Evolutionary conservation across 768 basidiomycete species (phyloP), one percentile per base, ranked within the genome.

Genomic region (Mycena galopus): DNA sequence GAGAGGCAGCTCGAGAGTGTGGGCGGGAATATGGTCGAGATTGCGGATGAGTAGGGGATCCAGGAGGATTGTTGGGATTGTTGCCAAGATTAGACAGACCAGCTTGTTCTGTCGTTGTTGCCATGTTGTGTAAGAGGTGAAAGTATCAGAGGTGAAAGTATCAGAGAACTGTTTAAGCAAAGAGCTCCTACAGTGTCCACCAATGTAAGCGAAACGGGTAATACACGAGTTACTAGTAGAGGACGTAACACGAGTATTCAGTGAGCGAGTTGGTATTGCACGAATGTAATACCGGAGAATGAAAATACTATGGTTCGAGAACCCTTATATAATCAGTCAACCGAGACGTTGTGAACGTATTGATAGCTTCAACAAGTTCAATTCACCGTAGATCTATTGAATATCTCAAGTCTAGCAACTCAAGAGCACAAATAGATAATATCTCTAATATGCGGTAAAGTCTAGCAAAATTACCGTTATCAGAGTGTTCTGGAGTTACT

Each of bases 31-130:
- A 10, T 19, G 35, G 37, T 39, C 39, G 25, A 27, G 59, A 27
- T 42, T 35, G 35, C 42, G 59, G 35, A 7, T 35, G 59, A 42
- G 59, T 27, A 3, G 59, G 23, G 39, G 60, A 42, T 61, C 60
- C 60, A 61, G 25, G 7, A 25, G 37, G 25, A 17, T 61, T 61
- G 59, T 60, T 37, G 59, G 35, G 59, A n/a, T 60, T 60, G 60
- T 61, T 25, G 60, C 39, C 60, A 61, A 4, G 4, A 29, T 11
- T 0, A 44, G 60, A 61, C 14, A 16, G 39, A 39, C 11, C 39
- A 39, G 39, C 12, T 39, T 39, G 39, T 39, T 39, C 39, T 16
- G 14, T 16, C 9, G 39, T 39, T 39, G 39, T 10, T 39, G 39
- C 14, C 39, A 39, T 39, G 39, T 39, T 39, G 39, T 7, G 3